Conservation (phyloP, 2,329 filamentous ascomycete genomes). For the Hymenoscyphus salicellus region DNA sequence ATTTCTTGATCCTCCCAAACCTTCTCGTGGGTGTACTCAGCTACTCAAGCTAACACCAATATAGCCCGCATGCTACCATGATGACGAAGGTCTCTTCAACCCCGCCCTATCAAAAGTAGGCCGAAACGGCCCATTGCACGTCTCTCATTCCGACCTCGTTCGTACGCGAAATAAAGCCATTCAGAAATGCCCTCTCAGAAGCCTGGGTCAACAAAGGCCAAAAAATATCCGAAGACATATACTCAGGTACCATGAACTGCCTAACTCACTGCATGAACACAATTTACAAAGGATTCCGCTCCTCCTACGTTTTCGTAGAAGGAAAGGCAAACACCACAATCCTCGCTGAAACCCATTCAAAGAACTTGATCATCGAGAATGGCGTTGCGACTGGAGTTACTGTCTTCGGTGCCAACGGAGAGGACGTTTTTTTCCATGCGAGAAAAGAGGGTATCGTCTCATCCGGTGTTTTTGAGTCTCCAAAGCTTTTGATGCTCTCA, state of each 20-base stretch:
- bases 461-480: constrained; percentile 44
- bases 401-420: constrained; percentile 39
- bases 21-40: too few species aligned
- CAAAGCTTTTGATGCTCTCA: constrained; percentile 50
- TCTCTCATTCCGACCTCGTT: constrained; percentile 54
- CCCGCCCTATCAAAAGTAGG: constrained; percentile 51
- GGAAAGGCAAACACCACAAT: constrained; percentile 56
- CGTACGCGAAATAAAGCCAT: constrained; percentile 50
- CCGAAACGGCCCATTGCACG: constrained; percentile 48
- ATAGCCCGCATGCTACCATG: constrained; percentile 51
- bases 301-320: constrained; percentile 49
- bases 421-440: constrained; percentile 47
- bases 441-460: constrained; percentile 29
- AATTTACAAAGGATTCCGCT: constrained; percentile 56
- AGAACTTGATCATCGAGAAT: constrained; percentile 52
- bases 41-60: background rate
- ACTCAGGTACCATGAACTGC: constrained; percentile 53
- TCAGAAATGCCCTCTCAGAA: constrained; percentile 48
- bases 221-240: constrained; percentile 52
- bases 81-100: constrained; percentile 48
- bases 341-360: constrained; percentile 47
- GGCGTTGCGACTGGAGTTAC: constrained; percentile 46
- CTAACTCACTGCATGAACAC: constrained; percentile 52
- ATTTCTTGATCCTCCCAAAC: too few species aligned
- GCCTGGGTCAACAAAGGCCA: constrained; percentile 55